Evolutionary conservation across 306 rosid species (phyloP).

Genomic region (Bauhinia variegata): DNA sequence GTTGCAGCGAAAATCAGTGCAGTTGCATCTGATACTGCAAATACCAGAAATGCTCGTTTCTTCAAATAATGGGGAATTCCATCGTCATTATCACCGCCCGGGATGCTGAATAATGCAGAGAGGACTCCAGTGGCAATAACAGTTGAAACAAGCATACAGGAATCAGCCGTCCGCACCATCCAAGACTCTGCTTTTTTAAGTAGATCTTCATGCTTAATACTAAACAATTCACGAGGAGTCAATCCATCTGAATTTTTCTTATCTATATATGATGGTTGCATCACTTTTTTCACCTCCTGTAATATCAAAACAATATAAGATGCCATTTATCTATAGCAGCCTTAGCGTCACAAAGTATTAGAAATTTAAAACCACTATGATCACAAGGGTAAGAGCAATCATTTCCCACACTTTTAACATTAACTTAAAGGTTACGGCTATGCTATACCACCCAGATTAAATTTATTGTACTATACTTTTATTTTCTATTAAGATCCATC

Average conservation of each 20-base stretch:
- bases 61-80: slow-evolving; percentile 37
- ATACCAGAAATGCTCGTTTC: slow-evolving; percentile 29
- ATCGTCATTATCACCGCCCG: slow-evolving; percentile 47
- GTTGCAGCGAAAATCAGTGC: slow-evolving; percentile 53
- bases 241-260: slow-evolving; percentile 2
- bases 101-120: slow-evolving; percentile 53
- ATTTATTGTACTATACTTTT: too few species aligned
- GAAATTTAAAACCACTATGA: too few species aligned
- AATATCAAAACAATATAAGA: not conserved
- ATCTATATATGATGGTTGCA: slow-evolving; percentile 36
- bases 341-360: too few species aligned
- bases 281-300: slow-evolving; percentile 57
- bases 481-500: too few species aligned
- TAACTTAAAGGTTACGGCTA: too few species aligned
- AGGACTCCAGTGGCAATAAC: slow-evolving; percentile 56
- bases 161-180: slow-evolving; percentile 57
- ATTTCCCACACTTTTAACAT: too few species aligned
- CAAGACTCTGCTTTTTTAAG: slow-evolving; percentile 46
- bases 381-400: too few species aligned
- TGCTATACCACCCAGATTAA: too few species aligned
- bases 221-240: slow-evolving; percentile 51
- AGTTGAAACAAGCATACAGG: slow-evolving; percentile 57
- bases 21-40: slow-evolving; percentile 43
- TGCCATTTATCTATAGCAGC: too few species aligned
- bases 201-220: slow-evolving; percentile 32